Percentiles rank a stretch among this genome's conserved stretches.
Evolutionary conservation across 768 basidiomycete species (phyloP).

Genomic region (Mycena polygramma): DNA sequence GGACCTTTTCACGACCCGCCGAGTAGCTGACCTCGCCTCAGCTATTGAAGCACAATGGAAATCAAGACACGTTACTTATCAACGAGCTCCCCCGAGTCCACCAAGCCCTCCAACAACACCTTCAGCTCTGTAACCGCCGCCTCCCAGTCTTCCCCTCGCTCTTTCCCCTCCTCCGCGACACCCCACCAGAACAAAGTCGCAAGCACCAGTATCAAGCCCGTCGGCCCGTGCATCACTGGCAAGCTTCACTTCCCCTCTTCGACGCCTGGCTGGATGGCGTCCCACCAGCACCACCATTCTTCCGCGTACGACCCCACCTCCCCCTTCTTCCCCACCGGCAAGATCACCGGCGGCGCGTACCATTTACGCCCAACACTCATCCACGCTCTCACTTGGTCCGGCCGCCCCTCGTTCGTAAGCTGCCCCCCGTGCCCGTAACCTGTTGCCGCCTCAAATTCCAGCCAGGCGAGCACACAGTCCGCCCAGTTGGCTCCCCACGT

Average conservation of each 20-base stretch:
- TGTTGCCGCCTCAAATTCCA: background rate
- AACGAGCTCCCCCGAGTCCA: background rate
- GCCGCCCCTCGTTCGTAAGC: background rate
- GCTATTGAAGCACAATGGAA: no score
- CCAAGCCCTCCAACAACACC: background rate
- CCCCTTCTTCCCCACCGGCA: background rate
- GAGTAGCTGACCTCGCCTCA: no score
- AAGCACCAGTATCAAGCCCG: background rate
- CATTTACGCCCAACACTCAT: background rate
- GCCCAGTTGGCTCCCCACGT: background rate
- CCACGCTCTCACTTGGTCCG: background rate
- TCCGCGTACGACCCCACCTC: background rate
- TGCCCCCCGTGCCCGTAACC: background rate
- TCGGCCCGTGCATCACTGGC: background rate
- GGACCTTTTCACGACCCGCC: no score
- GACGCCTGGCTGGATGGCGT: background rate
- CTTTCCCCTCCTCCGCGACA: no score
- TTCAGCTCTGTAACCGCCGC: background rate
- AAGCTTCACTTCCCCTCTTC: background rate
- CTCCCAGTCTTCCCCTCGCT: background rate
- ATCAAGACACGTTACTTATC: background rate
- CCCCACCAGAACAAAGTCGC: background rate
- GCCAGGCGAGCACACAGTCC: background rate
- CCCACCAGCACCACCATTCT: background rate
- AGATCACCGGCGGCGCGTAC: background rate